Conservation (phyloP, 805 yeast species). For the Pichia phayaonensis region DNA sequence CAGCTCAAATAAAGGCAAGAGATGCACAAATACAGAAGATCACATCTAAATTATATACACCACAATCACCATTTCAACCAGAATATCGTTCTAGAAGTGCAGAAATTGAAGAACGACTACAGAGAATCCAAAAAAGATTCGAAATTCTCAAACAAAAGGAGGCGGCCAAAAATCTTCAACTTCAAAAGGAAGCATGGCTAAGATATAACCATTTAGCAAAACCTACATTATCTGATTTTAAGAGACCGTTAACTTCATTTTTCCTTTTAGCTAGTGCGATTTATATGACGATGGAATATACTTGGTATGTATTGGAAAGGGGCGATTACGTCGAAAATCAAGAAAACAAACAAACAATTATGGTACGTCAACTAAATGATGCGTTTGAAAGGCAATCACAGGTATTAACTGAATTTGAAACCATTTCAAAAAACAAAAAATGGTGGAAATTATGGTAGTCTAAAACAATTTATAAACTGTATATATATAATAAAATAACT, state of each 20-base stretch:
- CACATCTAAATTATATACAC: conserved; percentile 21
- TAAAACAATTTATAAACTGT: conserved; percentile 11
- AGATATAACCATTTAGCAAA: conserved; percentile 17
- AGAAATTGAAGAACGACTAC: conserved; percentile 22
- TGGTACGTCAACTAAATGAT: conserved; percentile 22
- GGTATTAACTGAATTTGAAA: conserved; percentile 5
- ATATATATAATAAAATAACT: conserved; percentile 2
- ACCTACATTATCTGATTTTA: conserved; percentile 28
- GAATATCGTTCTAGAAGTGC: conserved; percentile 23
- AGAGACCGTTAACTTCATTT: conserved; percentile 26
- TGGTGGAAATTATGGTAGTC: conserved; percentile 8
- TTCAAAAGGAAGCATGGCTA: conserved; percentile 10
- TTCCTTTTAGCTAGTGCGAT: conserved; percentile 27
- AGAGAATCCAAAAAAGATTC: conserved; percentile 19
- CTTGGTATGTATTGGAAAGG: conserved; percentile 27
- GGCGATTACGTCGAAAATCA: conserved; percentile 22
- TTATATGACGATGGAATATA: conserved; percentile 26
- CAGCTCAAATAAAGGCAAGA: neutral
- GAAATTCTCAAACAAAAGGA: conserved; percentile 18
- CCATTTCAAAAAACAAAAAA: neutral
- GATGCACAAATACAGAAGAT: conserved; percentile 14
- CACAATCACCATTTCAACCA: conserved; percentile 21
- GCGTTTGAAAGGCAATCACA: conserved; percentile 21
- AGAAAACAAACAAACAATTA: conserved; percentile 17
- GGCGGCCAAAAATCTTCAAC: conserved; percentile 14